Evolutionary conservation across 768 basidiomycete genomes (phyloP).

Genomic region (Cystobasidiopsis lactophilus): DNA sequence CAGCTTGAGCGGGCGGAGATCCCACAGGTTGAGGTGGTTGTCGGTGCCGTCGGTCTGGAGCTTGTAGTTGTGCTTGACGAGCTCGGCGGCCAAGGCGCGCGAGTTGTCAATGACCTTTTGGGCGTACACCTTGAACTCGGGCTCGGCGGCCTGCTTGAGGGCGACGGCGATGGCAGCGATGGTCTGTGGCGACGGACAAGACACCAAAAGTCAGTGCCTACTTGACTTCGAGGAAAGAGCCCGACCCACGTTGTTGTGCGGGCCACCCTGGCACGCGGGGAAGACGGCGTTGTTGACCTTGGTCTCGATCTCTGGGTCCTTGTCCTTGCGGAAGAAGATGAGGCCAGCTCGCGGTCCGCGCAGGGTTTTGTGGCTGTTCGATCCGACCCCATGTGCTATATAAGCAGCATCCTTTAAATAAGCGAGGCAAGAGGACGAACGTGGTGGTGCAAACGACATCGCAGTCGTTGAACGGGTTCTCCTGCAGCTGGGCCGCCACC

Average conservation of each 20-base stretch:
- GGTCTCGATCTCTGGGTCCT: conserved; percentile 76
- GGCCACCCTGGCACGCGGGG: conserved; percentile 98
- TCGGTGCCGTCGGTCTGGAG: conserved; percentile 93
- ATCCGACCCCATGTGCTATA: background rate
- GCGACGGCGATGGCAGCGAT: conserved; percentile 88
- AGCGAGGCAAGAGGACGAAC: conserved; percentile 28
- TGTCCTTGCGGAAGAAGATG: conserved; percentile 94
- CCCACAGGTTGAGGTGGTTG: conserved; percentile 96
- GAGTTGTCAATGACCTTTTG: conserved; percentile 87
- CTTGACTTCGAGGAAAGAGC: background rate
- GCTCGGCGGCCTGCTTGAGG: conserved; percentile 71
- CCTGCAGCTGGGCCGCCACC: conserved; percentile 72
- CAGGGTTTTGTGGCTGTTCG: conserved; percentile 88
- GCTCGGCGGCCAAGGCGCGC: conserved; percentile 44
- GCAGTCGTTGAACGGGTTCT: conserved; percentile 81
- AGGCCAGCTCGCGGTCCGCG: conserved; percentile 93
- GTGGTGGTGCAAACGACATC: conserved; percentile 97
- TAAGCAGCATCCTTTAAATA: background rate
- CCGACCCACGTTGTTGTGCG: conserved; percentile 73
- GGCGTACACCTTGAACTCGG: conserved; percentile 74
- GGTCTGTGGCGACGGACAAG: conserved; percentile 33
- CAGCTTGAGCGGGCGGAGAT: conserved; percentile 67
- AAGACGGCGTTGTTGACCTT: conserved; percentile 96
- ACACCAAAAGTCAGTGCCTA: background rate
- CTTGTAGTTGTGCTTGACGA: conserved; percentile 66